Conservation (phyloP, 257 asterid genomes). For the Eustoma russellianum region DNA sequence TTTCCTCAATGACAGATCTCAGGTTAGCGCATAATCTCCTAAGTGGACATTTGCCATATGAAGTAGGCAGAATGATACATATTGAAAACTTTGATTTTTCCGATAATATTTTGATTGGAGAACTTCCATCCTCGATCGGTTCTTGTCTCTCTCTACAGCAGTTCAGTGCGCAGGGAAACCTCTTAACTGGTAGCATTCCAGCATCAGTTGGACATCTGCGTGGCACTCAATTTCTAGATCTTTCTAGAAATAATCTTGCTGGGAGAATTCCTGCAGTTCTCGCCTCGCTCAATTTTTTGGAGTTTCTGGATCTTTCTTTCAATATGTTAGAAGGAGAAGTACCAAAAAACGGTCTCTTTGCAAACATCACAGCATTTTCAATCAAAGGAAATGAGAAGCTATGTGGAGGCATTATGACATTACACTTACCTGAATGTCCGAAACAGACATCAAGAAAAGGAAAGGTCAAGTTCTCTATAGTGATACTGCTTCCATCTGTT, state of each 20-base stretch:
- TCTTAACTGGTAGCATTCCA: not conserved
- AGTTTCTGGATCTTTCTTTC: conserved; percentile 1
- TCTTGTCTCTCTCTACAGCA: not conserved
- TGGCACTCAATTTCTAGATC: not conserved
- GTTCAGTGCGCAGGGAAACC: not conserved
- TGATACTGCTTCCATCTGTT: not conserved
- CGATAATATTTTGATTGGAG: not conserved
- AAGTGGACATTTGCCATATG: not conserved
- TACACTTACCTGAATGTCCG: not conserved
- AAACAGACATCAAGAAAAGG: not conserved
- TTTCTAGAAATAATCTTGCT: conserved; percentile 4
- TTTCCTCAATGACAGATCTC: not conserved
- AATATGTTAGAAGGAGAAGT: conserved; percentile 6
- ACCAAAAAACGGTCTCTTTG: not conserved
- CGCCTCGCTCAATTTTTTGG: not conserved
- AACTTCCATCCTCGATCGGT: not conserved
- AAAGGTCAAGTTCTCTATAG: not conserved
- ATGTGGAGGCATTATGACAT: conserved; percentile 1
- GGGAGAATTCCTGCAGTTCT: not conserved
- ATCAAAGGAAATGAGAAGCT: conserved; percentile 2
- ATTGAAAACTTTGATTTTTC: conserved; percentile 5
- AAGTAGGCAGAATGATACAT: conserved; percentile 1
- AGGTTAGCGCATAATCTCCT: not conserved
- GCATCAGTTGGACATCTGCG: not conserved
- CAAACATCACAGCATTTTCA: not conserved